Conservation (phyloP, 768 basidiomycete species). For the Collybiopsis luxurians region DNA sequence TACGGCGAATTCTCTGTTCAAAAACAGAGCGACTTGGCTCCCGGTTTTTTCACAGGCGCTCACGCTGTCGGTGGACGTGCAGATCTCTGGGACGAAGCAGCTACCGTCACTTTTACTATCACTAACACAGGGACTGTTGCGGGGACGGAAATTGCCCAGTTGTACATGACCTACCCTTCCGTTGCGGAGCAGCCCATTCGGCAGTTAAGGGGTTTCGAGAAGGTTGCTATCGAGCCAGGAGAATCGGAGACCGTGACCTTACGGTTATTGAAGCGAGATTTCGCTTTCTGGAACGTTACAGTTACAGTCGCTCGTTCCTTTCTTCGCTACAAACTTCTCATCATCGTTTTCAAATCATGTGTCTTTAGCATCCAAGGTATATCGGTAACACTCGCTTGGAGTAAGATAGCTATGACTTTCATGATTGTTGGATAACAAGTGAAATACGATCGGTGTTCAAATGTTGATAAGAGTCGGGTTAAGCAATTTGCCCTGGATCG, state of each 20-base stretch:
- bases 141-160: conserved; percentile 23
- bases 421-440: too few species aligned
- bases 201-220: conserved; percentile 20
- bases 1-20: conserved; percentile 18
- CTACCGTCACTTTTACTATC: conserved; percentile 19
- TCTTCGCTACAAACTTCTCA: too few species aligned
- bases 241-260: neutral
- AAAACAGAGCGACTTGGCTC: too few species aligned
- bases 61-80: neutral
- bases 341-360: too few species aligned
- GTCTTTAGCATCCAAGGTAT: too few species aligned
- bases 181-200: conserved; percentile 15
- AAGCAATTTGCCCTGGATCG: too few species aligned
- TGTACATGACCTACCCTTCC: conserved; percentile 19
- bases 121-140: conserved; percentile 21
- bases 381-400: too few species aligned
- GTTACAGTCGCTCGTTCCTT: too few species aligned
- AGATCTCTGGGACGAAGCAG: neutral
- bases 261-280: neutral
- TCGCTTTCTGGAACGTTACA: neutral
- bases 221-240: conserved; percentile 11
- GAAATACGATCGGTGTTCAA: too few species aligned
- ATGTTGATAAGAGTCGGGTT: too few species aligned
- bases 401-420: too few species aligned
- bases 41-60: too few species aligned